A percentile compares a stretch with the other conserved stretches of the same genome.
phyloP scores from a whole-genome alignment of 1,139 yeast genomes.

The Pichia sp. region DNA sequence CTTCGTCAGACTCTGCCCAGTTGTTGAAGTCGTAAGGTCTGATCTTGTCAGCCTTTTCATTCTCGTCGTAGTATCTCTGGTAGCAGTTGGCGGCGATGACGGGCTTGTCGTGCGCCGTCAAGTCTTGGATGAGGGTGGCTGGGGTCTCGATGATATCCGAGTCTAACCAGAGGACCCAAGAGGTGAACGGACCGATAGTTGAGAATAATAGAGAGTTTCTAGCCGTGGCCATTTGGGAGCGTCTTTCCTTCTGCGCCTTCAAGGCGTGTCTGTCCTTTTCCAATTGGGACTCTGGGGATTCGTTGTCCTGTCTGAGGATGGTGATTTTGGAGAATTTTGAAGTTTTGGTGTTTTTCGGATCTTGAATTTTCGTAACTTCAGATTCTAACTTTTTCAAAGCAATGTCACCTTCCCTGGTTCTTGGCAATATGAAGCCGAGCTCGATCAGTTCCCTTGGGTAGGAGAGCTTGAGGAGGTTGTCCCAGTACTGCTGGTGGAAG shows the following conservation, averaged over 20 bases:
- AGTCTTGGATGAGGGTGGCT: conserved; percentile 73
- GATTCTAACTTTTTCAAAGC: conserved; percentile 70
- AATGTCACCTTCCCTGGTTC: conserved; percentile 73
- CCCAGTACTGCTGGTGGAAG: conserved; percentile 86
- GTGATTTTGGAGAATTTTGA: conserved; percentile 76
- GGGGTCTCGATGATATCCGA: conserved; percentile 93
- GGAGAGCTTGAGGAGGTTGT: conserved; percentile 64
- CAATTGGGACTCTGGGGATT: conserved; percentile 60
- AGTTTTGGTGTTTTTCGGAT: conserved; percentile 44
- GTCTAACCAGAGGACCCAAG: conserved; percentile 97
- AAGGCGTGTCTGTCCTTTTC: conserved; percentile 83
- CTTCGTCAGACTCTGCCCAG: conserved; percentile 94
- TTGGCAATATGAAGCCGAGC: conserved; percentile 88
- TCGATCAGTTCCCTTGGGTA: conserved; percentile 87
- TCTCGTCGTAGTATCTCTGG: conserved; percentile 70
- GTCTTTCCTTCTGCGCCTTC: conserved; percentile 82
- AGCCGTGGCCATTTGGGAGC: conserved; percentile 90
- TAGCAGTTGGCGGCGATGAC: conserved; percentile 90
- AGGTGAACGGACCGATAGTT: conserved; percentile 83
- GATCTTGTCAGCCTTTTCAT: conserved; percentile 53
- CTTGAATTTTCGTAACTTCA: conserved; percentile 70
- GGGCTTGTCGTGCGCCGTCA: conserved; percentile 84
- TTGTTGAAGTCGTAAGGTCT: conserved; percentile 95
- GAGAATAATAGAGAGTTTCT: conserved; percentile 89
- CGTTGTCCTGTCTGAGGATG: conserved; percentile 87